These are phyloP conservation scores for Thyridium curvatum DNA, from an alignment of 2,329 filamentous ascomycete genomes.

Conservation along the genomic window DNA sequence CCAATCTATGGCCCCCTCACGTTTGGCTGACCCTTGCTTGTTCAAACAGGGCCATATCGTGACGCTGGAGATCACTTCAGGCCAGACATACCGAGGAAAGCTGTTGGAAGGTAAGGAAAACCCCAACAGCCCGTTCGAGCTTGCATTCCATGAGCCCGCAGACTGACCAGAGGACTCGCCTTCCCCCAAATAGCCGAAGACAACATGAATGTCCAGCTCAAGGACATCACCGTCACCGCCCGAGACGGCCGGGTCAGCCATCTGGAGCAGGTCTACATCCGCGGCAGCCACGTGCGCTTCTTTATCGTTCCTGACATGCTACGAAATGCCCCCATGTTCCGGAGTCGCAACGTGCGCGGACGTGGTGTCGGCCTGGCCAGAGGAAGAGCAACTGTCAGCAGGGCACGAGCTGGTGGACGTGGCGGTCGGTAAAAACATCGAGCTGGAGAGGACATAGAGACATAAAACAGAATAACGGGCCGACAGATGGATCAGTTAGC, in stretches of 20 bases:
- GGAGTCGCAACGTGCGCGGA: constrained; percentile 81
- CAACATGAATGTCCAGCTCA: constrained; percentile 99
- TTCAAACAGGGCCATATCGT: constrained; percentile 80
- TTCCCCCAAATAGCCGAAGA: constrained; percentile 67
- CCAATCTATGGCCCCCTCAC: constrained; percentile 7
- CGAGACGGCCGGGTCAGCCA: constrained; percentile 97
- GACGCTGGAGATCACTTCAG: constrained; percentile 81
- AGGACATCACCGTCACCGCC: constrained; percentile 97
- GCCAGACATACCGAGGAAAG: constrained; percentile 91
- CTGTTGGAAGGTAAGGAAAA: constrained; percentile 89
- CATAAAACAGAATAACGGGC: constrained; percentile 11
- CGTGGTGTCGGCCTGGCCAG: constrained; percentile 92
- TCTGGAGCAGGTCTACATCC: constrained; percentile 97
- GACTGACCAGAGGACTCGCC: background rate
- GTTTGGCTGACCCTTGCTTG: background rate
- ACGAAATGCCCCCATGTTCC: constrained; percentile 97
- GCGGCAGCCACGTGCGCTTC: constrained; percentile 93
- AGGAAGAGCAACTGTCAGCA: constrained; percentile 92
- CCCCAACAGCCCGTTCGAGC: too few species aligned
- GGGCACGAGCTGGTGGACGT: constrained; percentile 64
- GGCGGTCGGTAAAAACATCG: constrained; percentile 20
- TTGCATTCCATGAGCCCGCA: background rate
- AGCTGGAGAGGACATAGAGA: too few species aligned
- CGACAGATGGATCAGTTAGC: too few species aligned
- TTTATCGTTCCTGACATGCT: constrained; percentile 99